Base-by-base conservation (phyloP, 2,329 filamentous ascomycete genomes). In the Fonsecaea erecta region DNA sequence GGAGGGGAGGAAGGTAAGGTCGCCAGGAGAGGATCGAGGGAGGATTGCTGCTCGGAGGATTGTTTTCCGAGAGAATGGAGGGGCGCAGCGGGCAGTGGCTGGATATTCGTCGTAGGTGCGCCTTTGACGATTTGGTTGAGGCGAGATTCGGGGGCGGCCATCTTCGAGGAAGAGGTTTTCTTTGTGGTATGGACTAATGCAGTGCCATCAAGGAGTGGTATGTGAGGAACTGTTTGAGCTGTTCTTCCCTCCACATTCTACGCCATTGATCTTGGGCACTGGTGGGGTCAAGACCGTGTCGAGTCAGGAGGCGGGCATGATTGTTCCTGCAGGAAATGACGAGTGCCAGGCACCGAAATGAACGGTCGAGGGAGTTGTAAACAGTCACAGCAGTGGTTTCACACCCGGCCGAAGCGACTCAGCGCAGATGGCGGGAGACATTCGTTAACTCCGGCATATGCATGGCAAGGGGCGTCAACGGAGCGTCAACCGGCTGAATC, bases 61-160 rank as follows among this genome's bases (percentile, higher is more conserved):
- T 60, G 57, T 53, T 66, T 65, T 14, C 63, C 62, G 26, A 77
- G 65, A 51, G 58, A 72, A 52, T 73, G 75, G 67, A 76, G 78
- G 71, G 69, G 79, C 72, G 78, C 77, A 72, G 82, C 37, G 34
- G 72, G 72, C 75, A 68, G 73, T 77, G 70, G 70, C 71, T 80
- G 78, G 53, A 86, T 83, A 71, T 86, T 84, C 62, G 89, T 85
- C 64, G 87, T 82, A 64, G 92, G 90, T 56, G 92, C 89, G 74
- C 93, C 94, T 81, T 97, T 98, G 80, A 98, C 92, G 74, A 97
- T 86, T 74, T 93, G 92, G 80, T 97, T 93, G 75, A 96, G 84
- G 67, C 86, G 79, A 37, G 77, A 82, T 75, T 88, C 85, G 18
- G 57, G 43, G 72, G 86, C 82, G 87, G 90, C 90, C 68, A 70